Base-by-base conservation (phyloP, 768 basidiomycete genomes). In the Naganishia vaughanmartiniae region DNA sequence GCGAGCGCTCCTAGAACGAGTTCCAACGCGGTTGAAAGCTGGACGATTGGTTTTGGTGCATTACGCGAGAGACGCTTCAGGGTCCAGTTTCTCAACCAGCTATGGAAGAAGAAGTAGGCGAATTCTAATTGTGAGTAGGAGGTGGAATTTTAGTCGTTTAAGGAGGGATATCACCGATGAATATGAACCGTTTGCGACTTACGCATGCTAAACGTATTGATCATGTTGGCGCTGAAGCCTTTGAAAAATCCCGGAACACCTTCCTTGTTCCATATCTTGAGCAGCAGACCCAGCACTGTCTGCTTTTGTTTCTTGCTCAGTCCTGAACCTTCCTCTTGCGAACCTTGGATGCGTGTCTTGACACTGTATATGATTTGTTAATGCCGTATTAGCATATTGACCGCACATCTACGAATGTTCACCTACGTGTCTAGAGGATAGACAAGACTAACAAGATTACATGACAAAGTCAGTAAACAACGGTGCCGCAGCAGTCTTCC, bases 101-200 rank as follows among this genome's bases (percentile, higher is more conserved):
- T 90, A 81, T 98, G 97, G 84, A 96, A 98, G 86, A 95, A 98
- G 85, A 99, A 99, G 83, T 99, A 99, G 30, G 96, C 95, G 78
- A 94, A 97, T 87, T 96, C 94, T 96, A 70, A 24, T 28, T 10
- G 66, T 36, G n/a, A 21, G 24, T 28, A 66, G 17, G 14, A 15
- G n/a, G 15, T 31, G 4, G 19, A 19, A 36, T n/a, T 55, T 26
- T 30, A 42, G 48, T 54, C 30, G 30, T 42, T 15, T 42, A 15
- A 15, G 14, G 39, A 56, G 55, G 12, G 24, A 30, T 39, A 39
- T 57, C 19, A 56, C 34, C 36, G 14, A 45, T 34, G 39, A 24
- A 26, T 9, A 1, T 12, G 17, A 21, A n/a, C 15, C 6, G 21
- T 36, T 7, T 48, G 30, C 6, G 28, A 86, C 92, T 77, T 77